Evolutionary conservation across 768 basidiomycete genomes (phyloP).

Genomic region (Rickenella mellea): DNA sequence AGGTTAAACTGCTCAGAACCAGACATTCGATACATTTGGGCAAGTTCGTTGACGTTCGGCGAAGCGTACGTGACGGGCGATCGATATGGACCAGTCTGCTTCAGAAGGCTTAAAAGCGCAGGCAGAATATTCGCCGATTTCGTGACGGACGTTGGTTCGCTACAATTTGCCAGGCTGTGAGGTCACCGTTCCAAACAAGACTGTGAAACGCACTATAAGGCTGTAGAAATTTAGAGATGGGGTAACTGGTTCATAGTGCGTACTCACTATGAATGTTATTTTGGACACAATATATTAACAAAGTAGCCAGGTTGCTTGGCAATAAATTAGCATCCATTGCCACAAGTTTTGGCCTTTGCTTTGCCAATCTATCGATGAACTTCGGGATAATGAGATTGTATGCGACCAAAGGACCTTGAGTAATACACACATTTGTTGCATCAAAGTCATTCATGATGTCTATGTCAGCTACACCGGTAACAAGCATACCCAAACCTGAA

Average conservation of each 20-base stretch:
- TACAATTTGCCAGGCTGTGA: slow-evolving; percentile 18
- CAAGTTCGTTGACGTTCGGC: slow-evolving; percentile 79
- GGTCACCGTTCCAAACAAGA: not conserved
- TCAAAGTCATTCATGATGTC: slow-evolving; percentile 46
- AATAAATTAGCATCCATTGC: slow-evolving; percentile 74
- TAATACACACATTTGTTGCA: slow-evolving; percentile 30
- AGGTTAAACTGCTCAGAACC: slow-evolving; percentile 35
- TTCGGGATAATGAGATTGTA: slow-evolving; percentile 16
- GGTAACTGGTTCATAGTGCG: not conserved
- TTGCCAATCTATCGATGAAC: slow-evolving; percentile 41
- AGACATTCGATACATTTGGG: slow-evolving; percentile 44
- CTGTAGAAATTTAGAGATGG: slow-evolving; percentile 24
- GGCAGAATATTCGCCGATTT: slow-evolving; percentile 70
- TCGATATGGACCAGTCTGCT: slow-evolving; percentile 14
- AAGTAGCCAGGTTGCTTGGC: slow-evolving; percentile 34
- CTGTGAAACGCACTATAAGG: slow-evolving; percentile 69
- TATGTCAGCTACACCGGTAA: slow-evolving; percentile 93
- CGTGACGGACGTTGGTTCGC: slow-evolving; percentile 87
- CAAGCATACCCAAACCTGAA: slow-evolving; percentile 57
- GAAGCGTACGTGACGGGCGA: slow-evolving; percentile 64
- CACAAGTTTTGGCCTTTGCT: slow-evolving; percentile 45
- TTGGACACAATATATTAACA: slow-evolving; percentile 44
- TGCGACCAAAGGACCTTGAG: not conserved
- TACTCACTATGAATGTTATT: slow-evolving; percentile 45
- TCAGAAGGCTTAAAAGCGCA: slow-evolving; percentile 38